Base-by-base conservation (phyloP, 495 filamentous ascomycete species). In the Beverwykella pulmonaria region DNA sequence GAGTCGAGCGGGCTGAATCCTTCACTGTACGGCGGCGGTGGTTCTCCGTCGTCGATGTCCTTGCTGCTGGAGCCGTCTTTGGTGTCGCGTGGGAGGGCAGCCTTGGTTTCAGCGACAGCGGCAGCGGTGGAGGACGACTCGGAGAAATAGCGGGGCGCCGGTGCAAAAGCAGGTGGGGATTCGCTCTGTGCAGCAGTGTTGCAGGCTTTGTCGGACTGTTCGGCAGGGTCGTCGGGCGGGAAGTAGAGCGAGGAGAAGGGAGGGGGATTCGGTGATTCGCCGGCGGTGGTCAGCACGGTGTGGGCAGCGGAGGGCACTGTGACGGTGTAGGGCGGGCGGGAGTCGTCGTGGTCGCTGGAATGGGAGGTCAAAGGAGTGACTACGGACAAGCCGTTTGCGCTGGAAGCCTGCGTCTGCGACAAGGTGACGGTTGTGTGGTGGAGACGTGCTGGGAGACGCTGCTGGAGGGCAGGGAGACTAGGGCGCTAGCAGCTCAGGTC, bases 1-100 rank as follows among this genome's bases (percentile, higher is more conserved):
- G 90, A 92, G 50, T 89, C 86, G 76, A 98, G 86, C 54, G 95
- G 95, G 78, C 91, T 97, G 61, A 83, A 88, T 67, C 92, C 92
- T 85, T 98, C 94, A 62, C 90, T 92, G 76, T 98, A 98, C 41
- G 94, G 94, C 52, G 94, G 94, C 65, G 94, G 94, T 22, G 94
- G 94, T 79, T 96, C 92, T 75, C 84, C 83, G 74, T 96, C 90
- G 79, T 96, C 92, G 69, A 90, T 80, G 66, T 83, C 85, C 74
- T 89, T 89, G 55, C 82, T 84, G 34, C 82, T 80, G 10, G 84
- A 82, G 61, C 90, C 88, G 63, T 87, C 86, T 79, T 96, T 96
- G 67, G 83, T 86, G 73, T 96, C 92, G 57, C 80, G 82, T 4
- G 89, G 87, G 71, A 94, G 87, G 30, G 87, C 90, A 68, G 88